A percentile compares a stretch with the other conserved stretches of the same genome.
These are phyloP conservation scores for Hemileccinum impolitum DNA, from an alignment of 768 basidiomycete species.

Conservation along the genomic window DNA sequence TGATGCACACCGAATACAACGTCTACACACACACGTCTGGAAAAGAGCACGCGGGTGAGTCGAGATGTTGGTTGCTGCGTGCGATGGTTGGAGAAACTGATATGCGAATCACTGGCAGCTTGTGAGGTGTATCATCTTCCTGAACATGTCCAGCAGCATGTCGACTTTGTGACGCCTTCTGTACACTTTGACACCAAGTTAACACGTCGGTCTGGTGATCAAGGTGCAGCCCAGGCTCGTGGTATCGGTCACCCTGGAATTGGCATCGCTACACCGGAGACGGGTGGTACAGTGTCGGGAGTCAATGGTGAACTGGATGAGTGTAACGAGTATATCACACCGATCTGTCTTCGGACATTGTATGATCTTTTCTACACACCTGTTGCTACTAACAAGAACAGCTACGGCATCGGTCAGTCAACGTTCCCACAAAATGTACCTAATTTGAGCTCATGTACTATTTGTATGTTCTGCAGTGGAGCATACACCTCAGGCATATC, in stretches of 20 bases:
- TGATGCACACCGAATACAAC: slow-evolving; percentile 26
- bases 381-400: no score
- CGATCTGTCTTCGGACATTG: not conserved
- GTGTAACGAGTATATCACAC: slow-evolving; percentile 30
- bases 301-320: slow-evolving; percentile 3
- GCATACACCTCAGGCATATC: slow-evolving; percentile 31
- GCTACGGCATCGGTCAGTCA: no score
- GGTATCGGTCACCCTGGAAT: slow-evolving; percentile 15
- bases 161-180: not conserved
- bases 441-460: no score
- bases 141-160: not conserved
- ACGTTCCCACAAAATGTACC: no score
- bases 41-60: not conserved
- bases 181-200: not conserved
- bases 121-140: no score
- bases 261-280: slow-evolving; percentile 12
- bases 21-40: slow-evolving; percentile 26
- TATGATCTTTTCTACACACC: no score
- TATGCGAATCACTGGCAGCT: no score
- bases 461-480: slow-evolving; percentile 24
- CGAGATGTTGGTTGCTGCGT: not conserved
- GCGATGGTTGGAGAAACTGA: not conserved
- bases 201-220: not conserved
- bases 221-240: not conserved
- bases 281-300: slow-evolving; percentile 3